Evolutionary conservation across 228 moss, liverwort and hornwort species (phyloP).

Genomic region (Sphagnum fallax): DNA sequence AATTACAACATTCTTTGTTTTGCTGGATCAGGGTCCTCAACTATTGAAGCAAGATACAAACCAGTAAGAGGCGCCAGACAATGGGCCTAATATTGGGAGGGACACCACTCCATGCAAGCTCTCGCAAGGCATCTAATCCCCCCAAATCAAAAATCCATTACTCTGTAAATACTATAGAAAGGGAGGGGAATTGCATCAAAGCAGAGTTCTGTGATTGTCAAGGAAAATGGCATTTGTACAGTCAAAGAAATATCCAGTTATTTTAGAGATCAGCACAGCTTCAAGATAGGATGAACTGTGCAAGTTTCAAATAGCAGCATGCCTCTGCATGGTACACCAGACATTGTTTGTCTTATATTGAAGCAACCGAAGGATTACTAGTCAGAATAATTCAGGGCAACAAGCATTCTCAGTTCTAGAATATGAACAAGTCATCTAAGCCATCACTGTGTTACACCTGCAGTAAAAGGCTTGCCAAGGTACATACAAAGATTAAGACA

Average conservation of each 20-base stretch:
- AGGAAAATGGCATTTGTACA: not conserved
- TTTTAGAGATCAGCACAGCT: not conserved
- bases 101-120: constrained; percentile 98
- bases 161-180: not conserved
- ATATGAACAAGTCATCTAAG: not conserved
- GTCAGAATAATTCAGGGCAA: not conserved
- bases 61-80: constrained; percentile 97
- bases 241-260: not conserved
- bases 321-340: no score
- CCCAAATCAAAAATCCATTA: constrained; percentile 1
- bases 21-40: not conserved
- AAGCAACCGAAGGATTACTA: not conserved
- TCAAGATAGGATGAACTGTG: not conserved
- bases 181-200: no score
- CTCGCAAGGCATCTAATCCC: constrained; percentile 80
- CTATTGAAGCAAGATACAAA: constrained; percentile 18
- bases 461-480: not conserved
- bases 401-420: not conserved
- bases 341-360: not conserved
- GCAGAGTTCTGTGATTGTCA: not conserved
- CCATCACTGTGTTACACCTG: not conserved
- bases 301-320: not conserved
- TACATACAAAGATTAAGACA: not conserved
- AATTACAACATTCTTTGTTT: not conserved
- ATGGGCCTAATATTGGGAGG: constrained; percentile 81